Conservation (phyloP, 2,329 filamentous ascomycete species). For the Phialocephala sp. region DNA sequence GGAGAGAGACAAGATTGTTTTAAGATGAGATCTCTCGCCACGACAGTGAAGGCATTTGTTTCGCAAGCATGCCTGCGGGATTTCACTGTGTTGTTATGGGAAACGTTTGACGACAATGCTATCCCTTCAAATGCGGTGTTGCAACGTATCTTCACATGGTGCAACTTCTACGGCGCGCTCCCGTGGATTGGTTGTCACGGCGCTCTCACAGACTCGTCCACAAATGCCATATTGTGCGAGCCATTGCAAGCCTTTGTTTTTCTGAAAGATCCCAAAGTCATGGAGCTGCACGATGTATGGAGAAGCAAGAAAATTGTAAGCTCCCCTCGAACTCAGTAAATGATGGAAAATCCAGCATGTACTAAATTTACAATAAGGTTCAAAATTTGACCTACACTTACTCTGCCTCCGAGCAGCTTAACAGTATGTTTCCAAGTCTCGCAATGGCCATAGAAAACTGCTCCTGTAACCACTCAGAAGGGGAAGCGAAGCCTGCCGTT, state of each 20-base stretch:
- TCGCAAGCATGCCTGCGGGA: slow-evolving; percentile 51
- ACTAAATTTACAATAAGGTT: slow-evolving; percentile 4
- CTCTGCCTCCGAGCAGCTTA: slow-evolving; percentile 7
- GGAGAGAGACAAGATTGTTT: slow-evolving; percentile 52
- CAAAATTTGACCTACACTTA: slow-evolving; percentile 12
- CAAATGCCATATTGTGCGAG: slow-evolving; percentile 43
- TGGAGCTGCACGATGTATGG: slow-evolving; percentile 51
- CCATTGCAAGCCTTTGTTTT: slow-evolving; percentile 53
- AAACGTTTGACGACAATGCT: slow-evolving; percentile 49
- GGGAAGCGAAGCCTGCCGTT: not conserved
- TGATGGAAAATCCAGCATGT: not conserved
- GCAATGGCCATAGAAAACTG: not conserved
- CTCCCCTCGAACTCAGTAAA: not conserved
- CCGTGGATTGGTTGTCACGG: slow-evolving; percentile 49
- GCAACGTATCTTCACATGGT: slow-evolving; percentile 52
- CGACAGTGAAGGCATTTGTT: slow-evolving; percentile 52
- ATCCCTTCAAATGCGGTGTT: slow-evolving; percentile 48
- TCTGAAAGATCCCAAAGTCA: slow-evolving; percentile 52
- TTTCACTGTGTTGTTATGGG: slow-evolving; percentile 52
- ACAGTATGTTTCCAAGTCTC: slow-evolving; percentile 20
- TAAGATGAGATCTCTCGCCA: slow-evolving; percentile 48
- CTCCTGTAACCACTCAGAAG: slow-evolving; percentile 19
- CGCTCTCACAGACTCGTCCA: slow-evolving; percentile 45
- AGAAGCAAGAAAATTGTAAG: slow-evolving; percentile 34
- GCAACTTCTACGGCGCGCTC: slow-evolving; percentile 52